These are phyloP conservation scores for Erodium moschatum DNA, from an alignment of 441 rosid species.

Conservation along the genomic window DNA sequence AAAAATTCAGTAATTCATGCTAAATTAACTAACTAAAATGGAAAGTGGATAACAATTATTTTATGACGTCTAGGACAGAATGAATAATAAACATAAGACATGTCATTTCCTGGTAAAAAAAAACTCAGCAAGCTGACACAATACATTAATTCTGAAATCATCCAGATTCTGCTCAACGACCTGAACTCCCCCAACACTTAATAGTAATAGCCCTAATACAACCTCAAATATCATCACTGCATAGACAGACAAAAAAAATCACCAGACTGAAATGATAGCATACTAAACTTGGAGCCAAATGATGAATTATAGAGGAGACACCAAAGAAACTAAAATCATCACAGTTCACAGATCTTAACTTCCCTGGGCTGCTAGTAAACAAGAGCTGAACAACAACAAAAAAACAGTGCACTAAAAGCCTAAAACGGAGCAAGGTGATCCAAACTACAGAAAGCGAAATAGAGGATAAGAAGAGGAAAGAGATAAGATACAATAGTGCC, in stretches of 20 bases:
- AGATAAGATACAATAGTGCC: slow-evolving; percentile 50
- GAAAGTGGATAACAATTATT: neutral
- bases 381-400: too few relatives aligned
- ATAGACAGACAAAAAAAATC: neutral
- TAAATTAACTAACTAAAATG: neutral
- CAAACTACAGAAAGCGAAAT: neutral
- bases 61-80: neutral
- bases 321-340: slow-evolving; percentile 2
- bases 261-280: neutral
- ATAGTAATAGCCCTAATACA: neutral
- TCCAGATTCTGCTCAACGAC: neutral
- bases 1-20: neutral
- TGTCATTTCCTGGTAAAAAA: neutral
- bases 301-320: neutral
- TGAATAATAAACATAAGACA: neutral
- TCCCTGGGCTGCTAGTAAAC: too few relatives aligned
- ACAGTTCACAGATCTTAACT: too few relatives aligned
- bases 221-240: neutral
- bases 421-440: too few relatives aligned
- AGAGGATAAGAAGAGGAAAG: slow-evolving; percentile 12
- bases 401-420: neutral
- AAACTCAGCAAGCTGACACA: neutral
- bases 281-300: neutral
- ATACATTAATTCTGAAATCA: neutral
- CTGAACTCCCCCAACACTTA: neutral